Evolutionary conservation across 108 stramenopile species (phyloP).

Genomic region (Bacterosira constricta): DNA sequence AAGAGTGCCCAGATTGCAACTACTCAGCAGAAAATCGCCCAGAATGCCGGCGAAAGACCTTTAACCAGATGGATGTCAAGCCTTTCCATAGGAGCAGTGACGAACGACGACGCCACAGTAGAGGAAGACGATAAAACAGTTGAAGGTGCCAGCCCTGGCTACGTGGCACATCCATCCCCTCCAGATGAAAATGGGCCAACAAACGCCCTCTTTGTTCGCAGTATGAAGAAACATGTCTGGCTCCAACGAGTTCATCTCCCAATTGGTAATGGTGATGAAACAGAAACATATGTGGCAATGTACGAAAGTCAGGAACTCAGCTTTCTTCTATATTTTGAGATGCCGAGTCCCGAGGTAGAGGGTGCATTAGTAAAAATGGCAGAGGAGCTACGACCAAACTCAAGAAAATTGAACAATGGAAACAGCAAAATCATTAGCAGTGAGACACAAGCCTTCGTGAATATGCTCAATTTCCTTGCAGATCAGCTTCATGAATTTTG

Average conservation of each 20-base stretch:
- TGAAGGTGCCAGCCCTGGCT: neutral
- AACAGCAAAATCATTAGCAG: constrained; percentile 11
- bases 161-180: constrained; percentile 4
- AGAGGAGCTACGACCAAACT: neutral
- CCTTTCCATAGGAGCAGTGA: neutral
- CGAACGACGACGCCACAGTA: neutral
- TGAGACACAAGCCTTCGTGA: constrained; percentile 18
- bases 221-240: constrained; percentile 58
- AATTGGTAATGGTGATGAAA: constrained; percentile 16
- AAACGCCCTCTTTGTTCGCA: constrained; percentile 47
- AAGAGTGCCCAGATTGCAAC: neutral
- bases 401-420: constrained; percentile 2
- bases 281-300: constrained; percentile 40
- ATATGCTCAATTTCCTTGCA: constrained; percentile 19
- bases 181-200: constrained; percentile 4
- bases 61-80: neutral
- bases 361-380: constrained; percentile 17
- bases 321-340: constrained; percentile 52
- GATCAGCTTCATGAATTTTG: constrained; percentile 25
- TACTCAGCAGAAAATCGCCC: neutral
- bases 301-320: constrained; percentile 39
- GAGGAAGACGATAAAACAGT: neutral
- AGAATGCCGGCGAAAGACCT: neutral
- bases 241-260: constrained; percentile 54
- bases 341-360: neutral